Evolutionary conservation across 768 basidiomycete genomes (phyloP).

Genomic region (Boletus patriciae): DNA sequence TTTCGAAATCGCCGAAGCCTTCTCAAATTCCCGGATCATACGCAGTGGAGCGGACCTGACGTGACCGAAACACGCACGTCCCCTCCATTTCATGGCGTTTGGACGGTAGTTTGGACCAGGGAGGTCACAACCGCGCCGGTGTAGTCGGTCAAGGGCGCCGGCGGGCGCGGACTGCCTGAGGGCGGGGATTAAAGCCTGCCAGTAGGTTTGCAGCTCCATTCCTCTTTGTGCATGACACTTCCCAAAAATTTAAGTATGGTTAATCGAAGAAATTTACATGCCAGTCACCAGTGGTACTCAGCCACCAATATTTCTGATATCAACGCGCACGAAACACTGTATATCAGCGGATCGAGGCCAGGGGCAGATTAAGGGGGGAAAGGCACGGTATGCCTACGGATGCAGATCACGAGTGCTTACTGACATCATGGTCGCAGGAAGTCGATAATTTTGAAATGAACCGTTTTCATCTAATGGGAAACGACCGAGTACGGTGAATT

Average conservation of each 20-base stretch:
- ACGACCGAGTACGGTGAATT: background rate
- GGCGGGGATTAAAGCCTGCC: background rate
- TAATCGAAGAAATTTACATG: no score
- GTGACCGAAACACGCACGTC: background rate
- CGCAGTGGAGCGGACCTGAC: background rate
- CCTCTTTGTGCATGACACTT: background rate
- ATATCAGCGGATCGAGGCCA: background rate
- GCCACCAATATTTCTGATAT: background rate
- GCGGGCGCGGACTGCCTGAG: background rate
- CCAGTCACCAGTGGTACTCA: no score
- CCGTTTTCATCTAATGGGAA: background rate
- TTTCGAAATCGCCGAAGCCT: background rate
- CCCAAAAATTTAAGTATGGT: background rate
- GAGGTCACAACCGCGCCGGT: background rate
- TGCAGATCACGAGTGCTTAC: background rate
- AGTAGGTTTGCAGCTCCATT: background rate
- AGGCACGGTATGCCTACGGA: background rate
- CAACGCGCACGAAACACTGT: background rate
- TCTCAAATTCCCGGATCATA: background rate
- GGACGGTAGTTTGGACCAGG: background rate
- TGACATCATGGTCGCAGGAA: background rate
- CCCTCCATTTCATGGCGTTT: background rate
- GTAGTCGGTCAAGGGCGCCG: background rate
- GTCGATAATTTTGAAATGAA: conserved; percentile 4
- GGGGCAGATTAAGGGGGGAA: background rate